Evolutionary conservation across 2,329 filamentous ascomycete species (phyloP).

Genomic region (Fusarium nodosum): DNA sequence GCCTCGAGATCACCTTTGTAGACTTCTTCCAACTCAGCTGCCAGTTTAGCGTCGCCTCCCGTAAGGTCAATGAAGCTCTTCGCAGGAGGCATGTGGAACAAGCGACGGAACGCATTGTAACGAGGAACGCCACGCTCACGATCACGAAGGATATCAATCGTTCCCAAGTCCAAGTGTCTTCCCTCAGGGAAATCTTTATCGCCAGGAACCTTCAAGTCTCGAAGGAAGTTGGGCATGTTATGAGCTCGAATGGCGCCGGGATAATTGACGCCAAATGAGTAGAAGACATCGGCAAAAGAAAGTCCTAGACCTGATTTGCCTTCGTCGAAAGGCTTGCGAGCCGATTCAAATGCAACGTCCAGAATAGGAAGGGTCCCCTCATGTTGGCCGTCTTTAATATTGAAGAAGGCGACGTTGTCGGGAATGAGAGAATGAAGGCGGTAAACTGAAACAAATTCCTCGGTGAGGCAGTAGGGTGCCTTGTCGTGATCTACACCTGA

Average conservation of each 20-base stretch:
- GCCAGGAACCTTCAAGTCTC: slow-evolving; percentile 9
- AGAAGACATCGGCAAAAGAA: slow-evolving; percentile 21
- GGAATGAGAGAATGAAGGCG: slow-evolving; percentile 30
- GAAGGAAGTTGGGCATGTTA: slow-evolving; percentile 31
- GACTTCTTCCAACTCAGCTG: slow-evolving; percentile 15
- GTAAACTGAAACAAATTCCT: slow-evolving; percentile 35
- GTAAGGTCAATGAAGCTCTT: slow-evolving; percentile 26
- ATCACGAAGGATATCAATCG: slow-evolving; percentile 35
- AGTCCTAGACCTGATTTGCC: background rate
- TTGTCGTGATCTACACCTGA: slow-evolving; percentile 24
- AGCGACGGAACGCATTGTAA: slow-evolving; percentile 30
- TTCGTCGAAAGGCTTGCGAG: slow-evolving; percentile 12
- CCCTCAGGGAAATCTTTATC: slow-evolving; percentile 26
- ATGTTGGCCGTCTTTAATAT: slow-evolving; percentile 14
- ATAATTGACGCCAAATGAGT: slow-evolving; percentile 29
- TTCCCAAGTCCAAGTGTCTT: slow-evolving; percentile 26
- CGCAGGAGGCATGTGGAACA: slow-evolving; percentile 24
- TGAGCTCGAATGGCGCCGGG: slow-evolving; percentile 31
- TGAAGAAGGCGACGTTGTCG: slow-evolving; percentile 29
- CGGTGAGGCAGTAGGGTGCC: slow-evolving; percentile 18
- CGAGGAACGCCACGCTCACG: slow-evolving; percentile 33
- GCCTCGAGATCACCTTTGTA: slow-evolving; percentile 22
- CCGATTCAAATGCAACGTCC: slow-evolving; percentile 22
- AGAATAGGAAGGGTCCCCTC: slow-evolving; percentile 19
- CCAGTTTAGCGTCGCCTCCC: slow-evolving; percentile 19